Conservation (phyloP, 306 rosid genomes). For the Coriaria nepalensis region DNA sequence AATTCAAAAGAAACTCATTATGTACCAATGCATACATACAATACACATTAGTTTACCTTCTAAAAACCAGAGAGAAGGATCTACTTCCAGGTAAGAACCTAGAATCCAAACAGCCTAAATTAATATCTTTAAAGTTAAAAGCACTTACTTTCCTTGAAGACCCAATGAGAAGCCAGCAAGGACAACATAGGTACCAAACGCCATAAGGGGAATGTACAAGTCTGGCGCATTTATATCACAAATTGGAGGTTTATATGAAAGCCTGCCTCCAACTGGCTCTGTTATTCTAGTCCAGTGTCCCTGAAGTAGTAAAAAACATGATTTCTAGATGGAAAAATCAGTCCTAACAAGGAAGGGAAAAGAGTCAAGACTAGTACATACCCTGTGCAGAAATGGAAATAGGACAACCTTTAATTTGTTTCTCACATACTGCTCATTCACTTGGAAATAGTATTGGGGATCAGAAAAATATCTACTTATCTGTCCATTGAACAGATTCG, state of each 20-base stretch:
- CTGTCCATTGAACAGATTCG: constrained; percentile 29
- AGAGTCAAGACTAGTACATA: constrained; percentile 20
- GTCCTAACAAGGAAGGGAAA: constrained; percentile 3
- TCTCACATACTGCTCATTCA: constrained; percentile 84
- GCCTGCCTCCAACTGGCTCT: constrained; percentile 96
- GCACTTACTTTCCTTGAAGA: constrained; percentile 70
- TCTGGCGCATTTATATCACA: constrained; percentile 98
- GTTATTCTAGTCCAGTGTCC: constrained; percentile 98
- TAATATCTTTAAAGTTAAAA: constrained; percentile 2
- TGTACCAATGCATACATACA: not conserved
- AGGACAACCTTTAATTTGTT: constrained; percentile 95
- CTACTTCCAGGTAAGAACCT: not conserved
- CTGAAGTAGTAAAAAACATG: constrained; percentile 28
- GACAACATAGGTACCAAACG: constrained; percentile 86
- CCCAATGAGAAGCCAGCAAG: constrained; percentile 96
- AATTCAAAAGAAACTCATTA: too few species aligned
- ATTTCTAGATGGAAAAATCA: constrained; percentile 1
- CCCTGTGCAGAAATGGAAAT: constrained; percentile 92
- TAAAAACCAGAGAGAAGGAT: not conserved
- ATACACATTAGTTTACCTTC: not conserved
- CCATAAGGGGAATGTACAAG: constrained; percentile 89
- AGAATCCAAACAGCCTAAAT: not conserved
- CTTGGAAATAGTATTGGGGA: constrained; percentile 97
- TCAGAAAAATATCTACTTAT: constrained; percentile 85
- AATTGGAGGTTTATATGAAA: constrained; percentile 84